Base-by-base conservation (phyloP, 495 filamentous ascomycete genomes). In the Penicillium desertorum region DNA sequence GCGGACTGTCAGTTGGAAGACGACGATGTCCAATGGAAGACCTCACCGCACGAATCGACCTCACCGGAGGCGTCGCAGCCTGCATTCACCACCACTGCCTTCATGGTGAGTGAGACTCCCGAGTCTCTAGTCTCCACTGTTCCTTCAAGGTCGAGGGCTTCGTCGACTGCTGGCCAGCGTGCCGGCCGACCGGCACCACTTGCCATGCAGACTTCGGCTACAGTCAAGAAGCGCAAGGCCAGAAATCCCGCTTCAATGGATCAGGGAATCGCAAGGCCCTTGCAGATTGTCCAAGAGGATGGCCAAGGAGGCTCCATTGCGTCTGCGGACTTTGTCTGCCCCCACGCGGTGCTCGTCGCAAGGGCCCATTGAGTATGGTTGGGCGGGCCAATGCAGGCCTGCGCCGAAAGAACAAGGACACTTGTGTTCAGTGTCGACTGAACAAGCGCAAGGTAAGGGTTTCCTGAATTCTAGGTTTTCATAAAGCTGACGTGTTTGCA, bases 271-370 rank as follows among this genome's bases (percentile, higher is more conserved):
- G 51, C 71, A 8, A 72, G 74, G 55, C 76, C 75, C 9, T 44
- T 79, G 56, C 76, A 77, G 54, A 79, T 79, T 54, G 76, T 79
- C 34, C 76, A 79, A 34, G 76, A 79, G 62, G 76, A 79, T 64
- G 76, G 76, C 17, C 71, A 76, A 54, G 76, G 76, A 12, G 75
- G 75, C 10, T 75, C 76, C 2, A 76, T 79, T 50, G 71, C 76
- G 1, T 79, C 76, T n/a, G 76, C 73, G n/a, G 75, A 79, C 44
- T 77, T 79, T 53, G 74, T 79, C 14, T 74, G 16, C 75, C 75
- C 12, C 76, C 76, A 10, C 71, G 76, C 19, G 76, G 76, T 1
- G 76, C 76, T 49, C 76, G 76, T 58, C 73, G 76, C 39, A 79
- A 79, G 65, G 76, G 76, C 14, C 76, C 76, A 5, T 59, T 79